Base-by-base conservation (phyloP, 768 basidiomycete genomes). In the Calocybe indica region DNA sequence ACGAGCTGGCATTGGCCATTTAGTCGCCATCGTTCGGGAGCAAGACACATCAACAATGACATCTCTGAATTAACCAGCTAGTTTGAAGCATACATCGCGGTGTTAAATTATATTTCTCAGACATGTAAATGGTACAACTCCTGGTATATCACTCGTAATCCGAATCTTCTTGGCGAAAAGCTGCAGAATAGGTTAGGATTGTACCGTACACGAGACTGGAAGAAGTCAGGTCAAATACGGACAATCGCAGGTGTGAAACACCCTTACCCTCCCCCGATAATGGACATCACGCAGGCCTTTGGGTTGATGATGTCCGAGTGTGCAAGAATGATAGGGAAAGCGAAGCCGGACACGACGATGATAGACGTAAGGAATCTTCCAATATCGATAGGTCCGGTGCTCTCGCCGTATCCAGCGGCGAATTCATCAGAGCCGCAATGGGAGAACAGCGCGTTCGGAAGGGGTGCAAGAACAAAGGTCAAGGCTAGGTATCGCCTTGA, bases 381-480 rank as follows among this genome's bases (percentile, higher is more conserved):
- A 33, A 98, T 78, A 70, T 98, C 96, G 40, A 91, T 65, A 33
- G 88, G 77, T 35, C 83, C 82, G 8, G 82, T 67, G 51, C 73
- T 71, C 43, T 83, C 83, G 63, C 88, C 79, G 63, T 94, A 86
- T 4, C 22, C 22, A 4, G 22, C 22, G 22, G 22, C 22, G 22
- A 22, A 22, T 56, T 97, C 93, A 62, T 96, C 94, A 8, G 76
- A 77, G 42, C 87, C 90, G 65, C 93, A 96, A 64, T 93, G 85
- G n/a, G 91, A 73, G 64, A 93, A 98, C 40, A 98, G 59, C 10
- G 92, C 88, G 61, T 99, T 99, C 3, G 96, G 96, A 13, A 98
- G 72, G 15, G 96, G 96, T 1, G 96, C 96, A 56, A 97, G 75
- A 32, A 97, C 88, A 66, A 98, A 99, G 13, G 85, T 94, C 51